phyloP scores from a whole-genome alignment of 257 asterid species.

The Solanum chilense region DNA sequence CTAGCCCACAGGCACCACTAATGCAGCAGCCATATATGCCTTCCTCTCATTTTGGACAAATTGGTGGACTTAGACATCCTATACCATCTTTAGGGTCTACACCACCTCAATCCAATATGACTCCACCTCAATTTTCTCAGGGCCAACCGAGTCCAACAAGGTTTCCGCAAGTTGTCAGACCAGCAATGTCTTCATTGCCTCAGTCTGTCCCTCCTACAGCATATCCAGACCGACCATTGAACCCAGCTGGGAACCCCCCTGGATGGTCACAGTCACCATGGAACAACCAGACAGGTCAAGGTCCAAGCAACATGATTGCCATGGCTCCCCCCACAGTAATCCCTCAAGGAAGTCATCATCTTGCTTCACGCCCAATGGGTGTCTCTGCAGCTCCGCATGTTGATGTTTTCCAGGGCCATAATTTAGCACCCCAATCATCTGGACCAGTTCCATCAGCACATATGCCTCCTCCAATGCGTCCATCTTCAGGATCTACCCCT shows the following conservation, averaged over 20 bases:
- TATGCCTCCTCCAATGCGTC: conserved; percentile 10
- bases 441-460: conserved; percentile 25
- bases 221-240: conserved; percentile 1
- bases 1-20: conserved; percentile 26
- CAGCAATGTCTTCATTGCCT: conserved; percentile 24
- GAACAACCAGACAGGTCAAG: conserved; percentile 22
- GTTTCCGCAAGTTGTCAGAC: conserved; percentile 17
- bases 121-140: conserved; percentile 3
- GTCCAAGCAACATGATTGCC: conserved; percentile 16
- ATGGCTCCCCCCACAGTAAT: conserved; percentile 13
- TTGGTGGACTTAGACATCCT: conserved; percentile 35
- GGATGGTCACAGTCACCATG: conserved; percentile 27
- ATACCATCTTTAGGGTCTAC: conserved; percentile 16
- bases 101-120: conserved; percentile 12
- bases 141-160: conserved; percentile 16
- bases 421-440: conserved; percentile 3
- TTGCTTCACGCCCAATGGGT: conserved; percentile 21
- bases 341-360: conserved; percentile 18
- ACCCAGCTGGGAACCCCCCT: conserved; percentile 6
- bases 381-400: conserved; percentile 12
- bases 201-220: conserved; percentile 1
- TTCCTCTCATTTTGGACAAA: conserved; percentile 26
- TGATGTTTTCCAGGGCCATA: conserved; percentile 12
- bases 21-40: conserved; percentile 30
- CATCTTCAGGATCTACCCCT: conserved; percentile 16